Base-by-base conservation (phyloP, 2,329 filamentous ascomycete genomes). In the Boeremia lycopersici region DNA sequence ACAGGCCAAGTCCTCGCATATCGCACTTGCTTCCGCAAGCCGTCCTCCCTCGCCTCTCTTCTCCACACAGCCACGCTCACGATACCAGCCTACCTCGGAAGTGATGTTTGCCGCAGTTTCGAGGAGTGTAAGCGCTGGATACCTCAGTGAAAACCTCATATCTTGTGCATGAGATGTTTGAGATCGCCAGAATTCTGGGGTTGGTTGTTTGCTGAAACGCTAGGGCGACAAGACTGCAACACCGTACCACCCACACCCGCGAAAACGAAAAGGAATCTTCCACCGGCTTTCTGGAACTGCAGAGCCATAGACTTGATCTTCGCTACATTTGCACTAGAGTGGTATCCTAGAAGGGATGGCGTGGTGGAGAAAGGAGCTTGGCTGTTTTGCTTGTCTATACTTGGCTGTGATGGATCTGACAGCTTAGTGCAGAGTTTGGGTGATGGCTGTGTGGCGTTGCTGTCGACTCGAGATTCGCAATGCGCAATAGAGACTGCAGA, bases 361-460 rank as follows among this genome's bases (percentile, higher is more conserved):
- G 33, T 29, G 31, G 9, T 28, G 31, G 15, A 40, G 33, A 40
- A 13, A 29, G 6, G 34, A 15, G 44, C 49, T 53, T 68, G 62
- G 47, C 60, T 57, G 44, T 62, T 60, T 59, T 70, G 70, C 52
- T 71, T 68, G 47, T 68, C 61, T 26, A 45, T 49, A 28, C 66
- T 64, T 53, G 61, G 61, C 42, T 68, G 64, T 48, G 64, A 57
- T 40, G 59, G 63, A 49, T 67, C 62, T 54, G 48, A 53, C 41
- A 60, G 58, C 34, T 41, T 57, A 44, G 47, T 61, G 60, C 35
- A 43, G 31, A 30, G 62, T 62, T 31, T 67, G 71, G 31, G 35
- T 48, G 29, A 38, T 41, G 29, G 44, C 5, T 48, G 51, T 48
- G 51, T 48, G 51, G 51, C 51, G 51, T 34, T 48, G 30, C 34